Base-by-base conservation (phyloP, 257 asterid species). In the Ehretia macrophylla region DNA sequence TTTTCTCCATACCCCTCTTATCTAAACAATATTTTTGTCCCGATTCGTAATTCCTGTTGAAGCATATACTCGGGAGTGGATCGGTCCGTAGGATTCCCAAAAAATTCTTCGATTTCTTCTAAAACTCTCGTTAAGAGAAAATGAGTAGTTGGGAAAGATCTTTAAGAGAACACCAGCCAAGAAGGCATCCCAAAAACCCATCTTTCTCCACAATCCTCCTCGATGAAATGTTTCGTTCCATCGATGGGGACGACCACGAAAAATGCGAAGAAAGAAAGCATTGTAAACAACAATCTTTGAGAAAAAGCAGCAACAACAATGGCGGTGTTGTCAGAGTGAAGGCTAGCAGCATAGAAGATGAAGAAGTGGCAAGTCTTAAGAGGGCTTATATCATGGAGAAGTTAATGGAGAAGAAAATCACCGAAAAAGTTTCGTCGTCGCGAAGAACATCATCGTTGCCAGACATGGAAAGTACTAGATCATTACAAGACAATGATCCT, bases 201-300 rank as follows among this genome's bases (percentile, higher is more conserved):
- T 85, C 98, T 6, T 91, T 91, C 62, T 91, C 98, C 57, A 78
- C 98, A 49, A 71, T 78, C 19, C 94, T 91, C 51, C 94, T 91
- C 19, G 98, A 91, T 51, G 87, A 91, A 82, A 88, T 91, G 66
- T 85, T 84, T 78, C 90, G 92, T 21, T 91, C 98, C 4, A 84
- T 87, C 27, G 96, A 91, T 56, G 87, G 73, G 4, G 67, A 54
- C 44, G 77, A 64, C 37, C n/a, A n/a, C 77, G 66, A 0, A 68
- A 63, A 46, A 21, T 57, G 57, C 54, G 38, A 21, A 20, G 23
- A 27, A 12, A 21, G 14, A 14, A 51, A 21, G n/a, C 8, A 49
- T 17, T 0, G 17, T 12, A 12, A 10, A 12, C 14, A 52, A 11
- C n/a, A 20, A 22, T 0, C 17, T 4, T 0, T 37, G 20, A 21